Evolutionary conservation across 495 filamentous ascomycete species (phyloP), one percentile per base, ranked within the genome.

Genomic region (Pseudomonodictys pantanalensis): DNA sequence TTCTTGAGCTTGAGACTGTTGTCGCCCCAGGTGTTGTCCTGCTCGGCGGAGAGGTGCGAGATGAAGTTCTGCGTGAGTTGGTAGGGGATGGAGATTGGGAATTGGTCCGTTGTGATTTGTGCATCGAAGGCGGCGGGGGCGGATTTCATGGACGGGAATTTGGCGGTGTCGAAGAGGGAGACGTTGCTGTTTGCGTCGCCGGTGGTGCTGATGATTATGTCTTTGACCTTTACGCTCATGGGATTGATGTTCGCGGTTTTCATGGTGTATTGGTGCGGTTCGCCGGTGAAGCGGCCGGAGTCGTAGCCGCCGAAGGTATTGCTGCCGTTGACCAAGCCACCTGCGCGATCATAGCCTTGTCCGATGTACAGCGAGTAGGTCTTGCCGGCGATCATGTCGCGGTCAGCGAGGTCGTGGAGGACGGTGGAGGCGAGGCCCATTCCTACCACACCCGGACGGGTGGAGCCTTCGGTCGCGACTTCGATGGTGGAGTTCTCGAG

Each of bases 61-160:
- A 69, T 69, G 57, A 66, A 71, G 55, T 72, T 72, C 39, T 70
- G 66, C 0, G 70, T 72, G 15, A 72, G 52, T 20, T 66, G 35
- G 55, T 65, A 63, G 6, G 70, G 70, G 24, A 72, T 57, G 0
- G 62, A 63, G 25, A 72, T 53, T 17, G 70, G 68, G 55, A 62
- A 71, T 52, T 69, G 64, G 30, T 71, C 64, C 2, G 70, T 72
- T 20, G 68, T 63, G 28, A 72, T 45, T 50, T 64, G 43, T 18
- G 68, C 70, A 11, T 66, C 60, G 63, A 72, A 72, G 29, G 56
- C 18, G 1, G 29, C 39, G 33, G 61, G 56, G 7, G 51, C 41
- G 12, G 57, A 23, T 29, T 39, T 62, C 50, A 63, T 50, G 49
- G 52, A 41, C 7, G 68, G 57, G 45, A 72, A 72, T 42, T 52